These are phyloP conservation scores for Scolecobasidium constrictum DNA, from an alignment of 2,329 filamentous ascomycete genomes.

Conservation along the genomic window DNA sequence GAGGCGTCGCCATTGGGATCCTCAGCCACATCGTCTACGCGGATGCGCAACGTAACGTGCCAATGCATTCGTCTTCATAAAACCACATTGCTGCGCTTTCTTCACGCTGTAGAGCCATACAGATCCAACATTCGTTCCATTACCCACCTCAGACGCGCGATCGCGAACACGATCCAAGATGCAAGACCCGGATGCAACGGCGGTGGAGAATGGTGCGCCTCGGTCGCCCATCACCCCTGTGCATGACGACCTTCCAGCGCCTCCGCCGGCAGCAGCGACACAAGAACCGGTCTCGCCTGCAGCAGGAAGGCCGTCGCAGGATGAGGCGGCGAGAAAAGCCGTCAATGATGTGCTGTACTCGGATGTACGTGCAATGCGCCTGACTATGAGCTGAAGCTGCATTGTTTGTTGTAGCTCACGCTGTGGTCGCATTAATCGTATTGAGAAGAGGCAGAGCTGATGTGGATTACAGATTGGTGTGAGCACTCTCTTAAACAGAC, in stretches of 20 bases:
- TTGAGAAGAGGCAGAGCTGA: slow-evolving; percentile 8
- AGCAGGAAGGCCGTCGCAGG: not conserved
- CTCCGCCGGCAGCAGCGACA: not conserved
- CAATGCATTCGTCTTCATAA: not conserved
- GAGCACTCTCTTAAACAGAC: slow-evolving; percentile 47
- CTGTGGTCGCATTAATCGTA: too few relatives aligned
- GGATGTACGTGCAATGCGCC: slow-evolving; percentile 21
- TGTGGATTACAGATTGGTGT: slow-evolving; percentile 41
- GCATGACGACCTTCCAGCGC: not conserved
- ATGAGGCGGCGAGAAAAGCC: slow-evolving; percentile 21
- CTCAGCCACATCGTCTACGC: not conserved
- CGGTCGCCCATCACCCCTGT: not conserved
- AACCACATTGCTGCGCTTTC: too few relatives aligned
- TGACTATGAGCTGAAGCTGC: too few relatives aligned
- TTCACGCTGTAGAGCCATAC: too few relatives aligned
- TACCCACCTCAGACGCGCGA: too few relatives aligned
- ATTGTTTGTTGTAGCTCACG: too few relatives aligned
- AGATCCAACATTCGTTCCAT: too few relatives aligned
- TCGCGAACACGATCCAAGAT: not conserved
- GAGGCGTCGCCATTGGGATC: too few relatives aligned
- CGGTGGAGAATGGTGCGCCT: slow-evolving; percentile 5
- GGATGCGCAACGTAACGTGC: too few relatives aligned
- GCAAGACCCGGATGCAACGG: not conserved
- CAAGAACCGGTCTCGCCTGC: not conserved
- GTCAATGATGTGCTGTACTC: slow-evolving; percentile 39